A percentile compares a stretch with the other conserved stretches of the same genome.
Conservation (phyloP, 176 grass and related monocot species). For the Hyparrhenia diplandra region DNA sequence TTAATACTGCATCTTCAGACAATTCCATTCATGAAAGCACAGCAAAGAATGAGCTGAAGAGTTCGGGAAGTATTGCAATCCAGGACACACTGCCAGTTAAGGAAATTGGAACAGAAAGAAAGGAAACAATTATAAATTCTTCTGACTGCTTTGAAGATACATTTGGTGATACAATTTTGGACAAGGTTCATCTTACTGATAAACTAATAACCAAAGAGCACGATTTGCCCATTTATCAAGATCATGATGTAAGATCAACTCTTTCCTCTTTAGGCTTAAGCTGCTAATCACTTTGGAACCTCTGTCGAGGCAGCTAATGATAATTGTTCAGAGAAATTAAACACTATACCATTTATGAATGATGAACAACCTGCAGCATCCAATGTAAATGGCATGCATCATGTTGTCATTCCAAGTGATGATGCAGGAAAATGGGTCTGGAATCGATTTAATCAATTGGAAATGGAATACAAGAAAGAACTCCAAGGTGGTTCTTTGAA, state of each 20-base stretch:
- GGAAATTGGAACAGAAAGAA: slow-evolving; percentile 16
- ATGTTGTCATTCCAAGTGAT: slow-evolving; percentile 30
- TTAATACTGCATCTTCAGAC: slow-evolving; percentile 1
- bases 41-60: slow-evolving; percentile 17
- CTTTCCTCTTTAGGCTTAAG: slow-evolving; percentile 6
- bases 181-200: slow-evolving; percentile 17
- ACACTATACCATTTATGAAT: slow-evolving; percentile 6
- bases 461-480: slow-evolving; percentile 67
- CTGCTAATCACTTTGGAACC: not conserved
- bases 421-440: slow-evolving; percentile 55
- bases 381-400: not conserved
- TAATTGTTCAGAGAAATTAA: not conserved
- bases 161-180: not conserved
- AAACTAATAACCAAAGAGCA: slow-evolving; percentile 28
- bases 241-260: slow-evolving; percentile 14
- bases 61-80: not conserved
- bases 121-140: slow-evolving; percentile 9
- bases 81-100: not conserved
- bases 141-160: not conserved
- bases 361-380: slow-evolving; percentile 26
- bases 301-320: not conserved
- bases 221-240: slow-evolving; percentile 9
- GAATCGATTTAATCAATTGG: slow-evolving; percentile 51
- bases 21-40: slow-evolving; percentile 16
- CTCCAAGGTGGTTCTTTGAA: slow-evolving; percentile 51